Base-by-base conservation (phyloP, 1,284 basidiomycete genomes). In the Bjerkandera adusta region DNA sequence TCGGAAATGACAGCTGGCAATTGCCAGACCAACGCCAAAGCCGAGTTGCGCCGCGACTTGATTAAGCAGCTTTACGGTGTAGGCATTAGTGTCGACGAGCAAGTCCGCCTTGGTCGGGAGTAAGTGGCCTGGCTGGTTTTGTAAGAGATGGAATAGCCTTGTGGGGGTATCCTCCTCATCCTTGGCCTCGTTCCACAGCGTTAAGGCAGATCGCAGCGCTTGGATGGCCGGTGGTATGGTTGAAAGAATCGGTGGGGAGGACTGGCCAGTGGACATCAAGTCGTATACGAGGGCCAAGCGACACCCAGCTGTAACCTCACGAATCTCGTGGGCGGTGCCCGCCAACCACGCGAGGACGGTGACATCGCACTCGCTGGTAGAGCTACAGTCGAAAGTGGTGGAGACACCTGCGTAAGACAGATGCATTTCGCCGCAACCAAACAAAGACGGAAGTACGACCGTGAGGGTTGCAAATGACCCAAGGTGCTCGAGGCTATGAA, bases 381-480 rank as follows among this genome's bases (percentile, higher is more conserved):
- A 22, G 5, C 67, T 55, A 18, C 64, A 55, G 52, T 74, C 68
- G 51, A 70, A 60, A 4, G 58, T 52, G 39, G 63, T 51, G 5
- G 55, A 60, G 5, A 54, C 43, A 12, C 52, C 49, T 1, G 61
- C 60, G 53, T 76, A 72, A 0, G 67, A 66, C 3, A 75, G 49
- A 42, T 67, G 65, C 2, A 71, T 64, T 37, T 66, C 54, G 1
- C 73, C 75, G 4, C 75, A 74, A 2, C 62, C 65, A 50, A 68
- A 74, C 5, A 41, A 47, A 3, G 72, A 73, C 5, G 74, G 74
- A 2, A 77, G 64, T 1, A 76, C 51, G 11, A 77, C 55, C 34
- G 75, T 58, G 10, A 73, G 61, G 0, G 72, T 73, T 3, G 72
- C 75, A 43, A 76, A 74, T 69, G 71, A 72, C 2, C 70, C 70